phyloP scores from a whole-genome alignment of 331 rosid species.

The Arachis monticola region DNA sequence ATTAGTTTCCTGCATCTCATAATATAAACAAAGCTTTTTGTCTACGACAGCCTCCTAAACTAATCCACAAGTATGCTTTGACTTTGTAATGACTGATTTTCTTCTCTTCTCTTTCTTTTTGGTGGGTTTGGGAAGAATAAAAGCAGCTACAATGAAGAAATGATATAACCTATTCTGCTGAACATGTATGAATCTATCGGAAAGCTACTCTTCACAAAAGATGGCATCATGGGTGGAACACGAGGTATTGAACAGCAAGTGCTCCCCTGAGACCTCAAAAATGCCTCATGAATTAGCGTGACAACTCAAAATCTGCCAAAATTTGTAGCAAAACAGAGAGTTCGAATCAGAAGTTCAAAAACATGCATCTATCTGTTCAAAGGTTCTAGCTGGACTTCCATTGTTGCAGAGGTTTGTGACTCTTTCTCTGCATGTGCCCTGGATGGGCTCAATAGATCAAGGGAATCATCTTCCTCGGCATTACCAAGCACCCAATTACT shows the following conservation, averaged over 20 bases:
- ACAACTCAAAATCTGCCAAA: conserved; percentile 18
- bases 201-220: conserved; percentile 45
- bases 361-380: conserved; percentile 62
- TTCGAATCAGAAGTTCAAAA: conserved; percentile 7
- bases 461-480: conserved; percentile 76
- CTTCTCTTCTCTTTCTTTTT: background rate
- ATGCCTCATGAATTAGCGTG: conserved; percentile 36
- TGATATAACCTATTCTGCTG: conserved; percentile 37
- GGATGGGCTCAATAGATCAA: conserved; percentile 71
- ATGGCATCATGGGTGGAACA: conserved; percentile 36
- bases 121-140: background rate
- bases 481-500: conserved; percentile 94
- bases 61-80: conserved; percentile 31
- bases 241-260: conserved; percentile 9
- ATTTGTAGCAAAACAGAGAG: conserved; percentile 23
- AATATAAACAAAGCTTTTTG: conserved; percentile 39
- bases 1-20: conserved; percentile 36
- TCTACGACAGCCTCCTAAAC: conserved; percentile 29
- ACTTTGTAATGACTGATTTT: conserved; percentile 23
- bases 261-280: conserved; percentile 44
- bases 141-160: conserved; percentile 34
- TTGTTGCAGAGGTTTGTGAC: conserved; percentile 54
- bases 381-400: conserved; percentile 97
- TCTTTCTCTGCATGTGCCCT: conserved; percentile 53
- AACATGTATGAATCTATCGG: conserved; percentile 36